A percentile compares a stretch with the other conserved stretches of the same genome.
phyloP scores from a whole-genome alignment of 805 yeast genomes.

The Candida suzukii region DNA sequence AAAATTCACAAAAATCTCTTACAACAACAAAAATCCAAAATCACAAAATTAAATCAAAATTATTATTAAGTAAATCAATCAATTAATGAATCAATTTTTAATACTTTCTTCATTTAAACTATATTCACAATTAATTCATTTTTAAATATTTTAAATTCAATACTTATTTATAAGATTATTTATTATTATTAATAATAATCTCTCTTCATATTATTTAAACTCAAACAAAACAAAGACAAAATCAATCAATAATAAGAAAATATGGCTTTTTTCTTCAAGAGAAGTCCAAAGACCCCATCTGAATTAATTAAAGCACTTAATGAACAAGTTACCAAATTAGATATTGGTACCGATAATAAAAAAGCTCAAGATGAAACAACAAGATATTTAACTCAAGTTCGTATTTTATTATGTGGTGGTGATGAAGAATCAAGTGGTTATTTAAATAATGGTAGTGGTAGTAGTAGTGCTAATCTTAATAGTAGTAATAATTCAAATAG shows the following conservation, averaged over 20 bases:
- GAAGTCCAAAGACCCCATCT: slow-evolving; percentile 84
- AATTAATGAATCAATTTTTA: too few species aligned
- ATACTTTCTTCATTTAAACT: too few species aligned
- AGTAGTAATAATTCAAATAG: neutral
- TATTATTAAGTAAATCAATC: too few species aligned
- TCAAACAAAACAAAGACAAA: neutral
- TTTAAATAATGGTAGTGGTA: neutral
- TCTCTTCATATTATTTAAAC: too few species aligned
- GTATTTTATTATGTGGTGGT: slow-evolving; percentile 55
- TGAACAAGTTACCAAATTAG: slow-evolving; percentile 66
- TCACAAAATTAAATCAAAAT: too few species aligned
- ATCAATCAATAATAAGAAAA: neutral
- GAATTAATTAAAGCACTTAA: slow-evolving; percentile 72
- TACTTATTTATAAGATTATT: too few species aligned
- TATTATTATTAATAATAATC: too few species aligned
- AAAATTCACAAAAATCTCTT: too few species aligned
- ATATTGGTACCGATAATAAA: slow-evolving; percentile 31
- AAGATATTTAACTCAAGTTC: slow-evolving; percentile 56
- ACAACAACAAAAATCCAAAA: too few species aligned
- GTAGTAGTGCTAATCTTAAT: neutral
- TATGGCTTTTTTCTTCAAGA: slow-evolving; percentile 87
- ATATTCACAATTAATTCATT: too few species aligned
- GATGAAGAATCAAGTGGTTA: slow-evolving; percentile 29
- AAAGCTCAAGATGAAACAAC: slow-evolving; percentile 67
- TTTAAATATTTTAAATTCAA: too few species aligned